phyloP scores from a whole-genome alignment of 192 early-diverging fungal genomes.

The Mortierella claussenii region DNA sequence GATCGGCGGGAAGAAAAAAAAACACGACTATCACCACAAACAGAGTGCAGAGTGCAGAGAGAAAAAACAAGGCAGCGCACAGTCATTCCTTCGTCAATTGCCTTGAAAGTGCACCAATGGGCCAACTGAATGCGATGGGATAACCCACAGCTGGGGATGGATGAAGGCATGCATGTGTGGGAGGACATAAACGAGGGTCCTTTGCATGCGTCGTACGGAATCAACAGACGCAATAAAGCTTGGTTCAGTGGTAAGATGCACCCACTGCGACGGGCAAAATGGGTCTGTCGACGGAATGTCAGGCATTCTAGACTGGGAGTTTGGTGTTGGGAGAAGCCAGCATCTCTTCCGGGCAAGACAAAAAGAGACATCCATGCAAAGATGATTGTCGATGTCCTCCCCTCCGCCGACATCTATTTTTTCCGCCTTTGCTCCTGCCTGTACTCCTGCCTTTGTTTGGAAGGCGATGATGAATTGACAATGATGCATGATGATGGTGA shows the following conservation, averaged over 20 bases:
- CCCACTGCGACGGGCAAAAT: background rate
- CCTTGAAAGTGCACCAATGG: no score
- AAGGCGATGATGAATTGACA: background rate
- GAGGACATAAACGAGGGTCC: slow-evolving; percentile 21
- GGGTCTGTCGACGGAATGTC: slow-evolving; percentile 2
- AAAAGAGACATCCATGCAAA: background rate
- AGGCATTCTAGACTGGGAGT: slow-evolving; percentile 14
- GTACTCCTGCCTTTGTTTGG: background rate
- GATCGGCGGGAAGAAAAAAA: slow-evolving; percentile 40
- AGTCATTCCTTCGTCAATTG: background rate
- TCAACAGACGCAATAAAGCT: background rate
- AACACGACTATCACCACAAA: no score
- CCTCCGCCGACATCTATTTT: no score
- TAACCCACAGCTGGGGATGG: background rate
- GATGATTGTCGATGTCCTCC: slow-evolving; percentile 2
- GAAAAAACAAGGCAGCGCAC: slow-evolving; percentile 2
- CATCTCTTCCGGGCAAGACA: background rate
- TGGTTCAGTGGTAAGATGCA: slow-evolving; percentile 1
- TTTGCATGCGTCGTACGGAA: slow-evolving; percentile 15
- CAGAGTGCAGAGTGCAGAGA: background rate
- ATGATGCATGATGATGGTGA: background rate
- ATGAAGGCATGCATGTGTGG: background rate
- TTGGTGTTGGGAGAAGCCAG: background rate
- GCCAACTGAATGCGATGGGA: background rate
- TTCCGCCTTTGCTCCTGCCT: background rate